Evolutionary conservation across 805 yeast genomes (phyloP), one percentile per base, ranked within the genome.

Genomic region (Ascoidea asiatica): DNA sequence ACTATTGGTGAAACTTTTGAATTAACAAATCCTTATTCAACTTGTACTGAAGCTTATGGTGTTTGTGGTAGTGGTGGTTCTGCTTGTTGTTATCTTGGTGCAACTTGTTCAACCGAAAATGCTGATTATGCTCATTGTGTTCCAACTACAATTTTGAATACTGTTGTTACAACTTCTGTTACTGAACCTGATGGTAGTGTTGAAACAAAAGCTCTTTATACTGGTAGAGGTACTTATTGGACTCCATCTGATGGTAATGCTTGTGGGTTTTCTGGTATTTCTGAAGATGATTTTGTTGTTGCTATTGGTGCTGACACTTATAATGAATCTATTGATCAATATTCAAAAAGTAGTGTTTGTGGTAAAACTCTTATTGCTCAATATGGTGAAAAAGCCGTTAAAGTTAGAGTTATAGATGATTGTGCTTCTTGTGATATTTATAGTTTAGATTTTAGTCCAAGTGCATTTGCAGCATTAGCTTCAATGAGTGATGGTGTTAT

Each of bases 361-460:
- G 81, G 80, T 44, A 69, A 65, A 58, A 57, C 66, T 53, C 72
- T 75, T 53, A 61, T 58, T 41, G 73, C 74, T 36, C 53, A 52
- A 53, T 69, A 67, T 53, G 59, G 60, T 46, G 77, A 72, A 42
- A 71, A 71, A 54, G 60, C 75, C 15, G 80, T 75, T 46, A 66
- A 63, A 39, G 83, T 77, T 42, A 70, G 71, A 19, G 77, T 77
- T 42, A 72, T 66, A 37, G 83, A 77, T 59, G 61, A 70, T 50
- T 78, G 83, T 61, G 72, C 63, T 44, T 79, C 74, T 20, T 78
- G 83, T 54, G 50, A 57, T 21, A 54, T 59, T 43, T 57, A 72
- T 46, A 74, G 69, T 52, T 68, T 77, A 47, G 83, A 77, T 53
- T 65, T 78, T 46, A 72, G 81, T n/a, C 81, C 81, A 6, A 55